Conservation (phyloP, 345 rosid genomes). For the Rhizophora apiculata region DNA sequence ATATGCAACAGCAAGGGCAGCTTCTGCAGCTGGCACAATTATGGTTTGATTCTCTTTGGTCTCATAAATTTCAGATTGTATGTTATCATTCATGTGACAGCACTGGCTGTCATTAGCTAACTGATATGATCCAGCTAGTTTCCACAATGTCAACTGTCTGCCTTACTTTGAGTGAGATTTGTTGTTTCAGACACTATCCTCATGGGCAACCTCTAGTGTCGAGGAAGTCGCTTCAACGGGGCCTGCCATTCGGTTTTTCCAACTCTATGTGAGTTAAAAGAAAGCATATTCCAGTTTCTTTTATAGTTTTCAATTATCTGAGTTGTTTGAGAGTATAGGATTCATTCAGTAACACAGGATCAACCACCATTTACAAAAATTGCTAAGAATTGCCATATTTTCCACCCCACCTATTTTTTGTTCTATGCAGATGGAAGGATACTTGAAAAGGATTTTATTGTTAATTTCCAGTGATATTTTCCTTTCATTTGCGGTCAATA, state of each 20-base stretch:
- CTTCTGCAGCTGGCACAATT: constrained; percentile 80
- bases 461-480: too few relatives aligned
- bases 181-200: constrained; percentile 65
- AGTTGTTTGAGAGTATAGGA: too few relatives aligned
- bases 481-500: too few relatives aligned
- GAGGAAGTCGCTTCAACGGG: constrained; percentile 97
- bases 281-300: constrained; percentile 6
- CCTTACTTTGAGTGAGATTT: constrained; percentile 9
- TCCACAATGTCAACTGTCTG: neutral
- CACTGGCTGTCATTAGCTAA: neutral
- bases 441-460: too few relatives aligned
- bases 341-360: neutral
- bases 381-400: neutral
- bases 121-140: neutral
- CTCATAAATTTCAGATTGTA: neutral
- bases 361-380: neutral
- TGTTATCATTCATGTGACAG: neutral
- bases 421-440: too few relatives aligned
- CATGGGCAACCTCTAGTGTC: constrained; percentile 92
- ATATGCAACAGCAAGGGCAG: constrained; percentile 89
- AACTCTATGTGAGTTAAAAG: constrained; percentile 69
- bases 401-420: too few relatives aligned
- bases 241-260: constrained; percentile 91
- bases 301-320: neutral
- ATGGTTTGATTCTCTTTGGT: constrained; percentile 52